Conservation (phyloP, 2,329 filamentous ascomycete genomes). For the Calonectria hongkongensis region DNA sequence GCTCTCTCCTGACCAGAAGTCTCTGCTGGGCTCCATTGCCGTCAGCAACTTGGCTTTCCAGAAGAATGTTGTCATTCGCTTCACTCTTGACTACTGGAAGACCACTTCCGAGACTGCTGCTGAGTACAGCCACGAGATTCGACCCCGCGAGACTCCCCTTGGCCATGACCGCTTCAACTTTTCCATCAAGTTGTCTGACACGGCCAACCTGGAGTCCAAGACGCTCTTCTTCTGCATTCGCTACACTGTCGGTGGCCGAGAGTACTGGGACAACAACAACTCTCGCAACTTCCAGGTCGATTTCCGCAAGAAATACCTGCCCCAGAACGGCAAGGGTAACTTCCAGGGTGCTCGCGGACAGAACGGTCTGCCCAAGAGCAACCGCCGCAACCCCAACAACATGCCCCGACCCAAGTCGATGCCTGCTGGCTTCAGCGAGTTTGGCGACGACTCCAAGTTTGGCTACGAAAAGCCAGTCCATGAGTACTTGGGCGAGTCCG, state of each 20-base stretch:
- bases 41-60: conserved; percentile 93
- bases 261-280: conserved; percentile 97
- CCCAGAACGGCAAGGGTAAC: conserved; percentile 75
- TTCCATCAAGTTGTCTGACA: conserved; percentile 92
- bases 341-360: conserved; percentile 66
- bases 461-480: conserved; percentile 76
- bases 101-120: conserved; percentile 95
- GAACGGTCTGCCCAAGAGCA: conserved; percentile 80
- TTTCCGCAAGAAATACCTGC: conserved; percentile 86
- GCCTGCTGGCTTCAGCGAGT: conserved; percentile 81
- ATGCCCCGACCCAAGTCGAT: conserved; percentile 72
- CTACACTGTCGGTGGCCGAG: conserved; percentile 88
- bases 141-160: conserved; percentile 77
- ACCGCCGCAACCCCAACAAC: conserved; percentile 67
- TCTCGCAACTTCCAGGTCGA: conserved; percentile 94
- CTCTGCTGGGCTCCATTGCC: conserved; percentile 86
- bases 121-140: conserved; percentile 89
- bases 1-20: conserved; percentile 91
- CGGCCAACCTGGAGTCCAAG: conserved; percentile 93
- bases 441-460: conserved; percentile 77
- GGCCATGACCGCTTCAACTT: conserved; percentile 94
- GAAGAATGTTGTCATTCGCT: conserved; percentile 92
- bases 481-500: conserved; percentile 79
- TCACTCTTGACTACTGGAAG: conserved; percentile 99
- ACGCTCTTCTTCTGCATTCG: conserved; percentile 94